A percentile compares a stretch with the other conserved stretches of the same genome.
Evolutionary conservation across 257 asterid species (phyloP).

Genomic region (Scutellaria minor): DNA sequence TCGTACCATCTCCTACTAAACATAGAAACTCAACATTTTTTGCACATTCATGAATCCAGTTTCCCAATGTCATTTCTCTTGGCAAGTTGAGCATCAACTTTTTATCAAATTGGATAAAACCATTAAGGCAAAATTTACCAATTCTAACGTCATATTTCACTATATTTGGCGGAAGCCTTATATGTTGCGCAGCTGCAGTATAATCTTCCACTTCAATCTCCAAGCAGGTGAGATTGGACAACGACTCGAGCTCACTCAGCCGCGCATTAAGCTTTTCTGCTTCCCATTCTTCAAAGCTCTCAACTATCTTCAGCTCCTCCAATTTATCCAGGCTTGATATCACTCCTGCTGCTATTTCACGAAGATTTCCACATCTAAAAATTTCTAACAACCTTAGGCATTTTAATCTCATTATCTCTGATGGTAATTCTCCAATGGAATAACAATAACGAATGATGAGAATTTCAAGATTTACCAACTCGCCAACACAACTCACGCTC

Average conservation of each 20-base stretch:
- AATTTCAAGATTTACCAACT: conserved; percentile 29
- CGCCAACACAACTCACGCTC: conserved; percentile 22
- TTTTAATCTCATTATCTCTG: not conserved
- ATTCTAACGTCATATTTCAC: not conserved
- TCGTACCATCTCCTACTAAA: not conserved
- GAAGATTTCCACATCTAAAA: not conserved
- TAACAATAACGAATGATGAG: not conserved
- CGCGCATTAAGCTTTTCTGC: not conserved
- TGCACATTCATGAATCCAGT: not conserved
- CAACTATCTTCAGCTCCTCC: conserved; percentile 5
- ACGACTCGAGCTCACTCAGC: conserved; percentile 16
- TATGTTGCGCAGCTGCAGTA: not conserved
- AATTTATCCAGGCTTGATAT: conserved; percentile 6
- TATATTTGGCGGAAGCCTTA: conserved; percentile 1
- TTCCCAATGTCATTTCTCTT: not conserved
- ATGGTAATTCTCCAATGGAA: conserved; percentile 14
- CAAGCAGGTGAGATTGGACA: conserved; percentile 6
- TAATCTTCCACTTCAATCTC: conserved; percentile 7
- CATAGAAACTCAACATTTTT: not conserved
- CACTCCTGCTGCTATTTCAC: not conserved
- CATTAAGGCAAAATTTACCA: not conserved
- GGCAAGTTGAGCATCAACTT: not conserved
- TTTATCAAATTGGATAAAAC: no score
- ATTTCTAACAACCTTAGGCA: conserved; percentile 6
- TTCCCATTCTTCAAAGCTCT: conserved; percentile 12